Evolutionary conservation across 179 eudicot species (phyloP), one percentile per base, ranked within the genome.

Genomic region (Camellia oleifera): DNA sequence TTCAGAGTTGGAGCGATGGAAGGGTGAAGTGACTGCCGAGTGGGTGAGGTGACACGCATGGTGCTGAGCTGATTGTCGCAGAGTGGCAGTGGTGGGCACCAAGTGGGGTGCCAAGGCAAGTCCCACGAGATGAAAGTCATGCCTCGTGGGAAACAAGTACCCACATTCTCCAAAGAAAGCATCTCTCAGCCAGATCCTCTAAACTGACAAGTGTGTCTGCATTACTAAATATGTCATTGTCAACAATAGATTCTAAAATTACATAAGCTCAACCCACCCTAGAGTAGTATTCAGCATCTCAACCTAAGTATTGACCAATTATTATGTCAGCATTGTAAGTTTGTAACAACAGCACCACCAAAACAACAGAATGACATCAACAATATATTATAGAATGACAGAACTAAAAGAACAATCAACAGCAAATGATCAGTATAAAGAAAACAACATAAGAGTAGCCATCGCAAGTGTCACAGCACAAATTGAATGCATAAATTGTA

Each of bases 271-370:
- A 79, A 53, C 75, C 57, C 12, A 53, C 17, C 13, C 26, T 26
- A 9, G 9, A 20, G 15, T 18, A 4, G 32, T 4, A 4, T 20
- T 52, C 60, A 54, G 20, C 50, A 68, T 11, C 20, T n/a, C 60
- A 68, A 68, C 80, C 72, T 66, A 77, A 6, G 67, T 50, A 10
- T 32, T 32, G 44, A 65, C 61, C n/a, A 61, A 58, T 44, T n/a
- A 9, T 12, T 61, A 75, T 60, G 54, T 54, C 46, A 76, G 60
- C 5, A 46, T 0, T 63, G 20, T 7, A 48, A 32, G 40, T 32
- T 32, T 32, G 40, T 32, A 32, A 65, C 42, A 10, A 67, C 32
- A 67, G 6, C 20, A 53, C 52, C 52, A 40, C 10, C 9, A 77
- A 77, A 66, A 40, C 52, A 77, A 12, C 40, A 32, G 40, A n/a